A percentile compares a stretch with the other conserved stretches of the same genome.
Evolutionary conservation across 2,329 filamentous ascomycete species (phyloP).

Genomic region (Neofusicoccum parvum): DNA sequence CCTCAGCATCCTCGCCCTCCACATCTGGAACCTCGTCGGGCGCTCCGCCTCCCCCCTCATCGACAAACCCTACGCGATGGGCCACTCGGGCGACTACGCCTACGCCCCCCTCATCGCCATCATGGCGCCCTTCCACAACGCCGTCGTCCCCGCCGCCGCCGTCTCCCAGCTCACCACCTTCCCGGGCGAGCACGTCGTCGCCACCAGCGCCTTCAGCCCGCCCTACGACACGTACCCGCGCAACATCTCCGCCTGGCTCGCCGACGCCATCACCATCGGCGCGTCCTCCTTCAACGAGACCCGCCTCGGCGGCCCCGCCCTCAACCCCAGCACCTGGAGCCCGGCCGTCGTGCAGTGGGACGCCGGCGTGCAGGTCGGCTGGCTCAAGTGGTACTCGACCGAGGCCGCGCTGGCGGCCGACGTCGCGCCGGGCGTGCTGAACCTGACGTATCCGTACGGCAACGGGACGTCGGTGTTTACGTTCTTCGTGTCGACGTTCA

Average conservation of each 20-base stretch:
- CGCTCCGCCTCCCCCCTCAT: not conserved
- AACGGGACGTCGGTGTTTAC: conserved; percentile 54
- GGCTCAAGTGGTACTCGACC: conserved; percentile 41
- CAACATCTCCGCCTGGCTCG: conserved; percentile 63
- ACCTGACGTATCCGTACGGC: conserved; percentile 58
- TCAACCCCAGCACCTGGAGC: conserved; percentile 57
- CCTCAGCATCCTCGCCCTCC: conserved; percentile 59
- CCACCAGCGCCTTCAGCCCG: conserved; percentile 57
- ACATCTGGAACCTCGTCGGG: conserved; percentile 61
- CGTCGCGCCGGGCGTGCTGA: conserved; percentile 46
- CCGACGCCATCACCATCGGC: conserved; percentile 60
- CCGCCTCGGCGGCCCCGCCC: conserved; percentile 57
- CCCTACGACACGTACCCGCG: conserved; percentile 60
- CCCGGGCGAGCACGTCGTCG: conserved; percentile 56
- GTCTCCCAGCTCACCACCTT: conserved; percentile 50
- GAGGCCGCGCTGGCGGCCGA: conserved; percentile 45
- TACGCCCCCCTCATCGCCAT: conserved; percentile 61
- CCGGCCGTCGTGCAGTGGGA: conserved; percentile 64
- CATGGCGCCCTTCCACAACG: conserved; percentile 53
- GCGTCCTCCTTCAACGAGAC: conserved; percentile 61
- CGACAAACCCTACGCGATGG: conserved; percentile 54
- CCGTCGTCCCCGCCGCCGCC: conserved; percentile 47
- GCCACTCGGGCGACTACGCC: conserved; percentile 62
- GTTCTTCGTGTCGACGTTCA: conserved; percentile 52
- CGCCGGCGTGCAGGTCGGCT: conserved; percentile 32